These are phyloP conservation scores for Zygoascus flipseniorum DNA, from an alignment of 805 yeast genomes.

Conservation along the genomic window DNA sequence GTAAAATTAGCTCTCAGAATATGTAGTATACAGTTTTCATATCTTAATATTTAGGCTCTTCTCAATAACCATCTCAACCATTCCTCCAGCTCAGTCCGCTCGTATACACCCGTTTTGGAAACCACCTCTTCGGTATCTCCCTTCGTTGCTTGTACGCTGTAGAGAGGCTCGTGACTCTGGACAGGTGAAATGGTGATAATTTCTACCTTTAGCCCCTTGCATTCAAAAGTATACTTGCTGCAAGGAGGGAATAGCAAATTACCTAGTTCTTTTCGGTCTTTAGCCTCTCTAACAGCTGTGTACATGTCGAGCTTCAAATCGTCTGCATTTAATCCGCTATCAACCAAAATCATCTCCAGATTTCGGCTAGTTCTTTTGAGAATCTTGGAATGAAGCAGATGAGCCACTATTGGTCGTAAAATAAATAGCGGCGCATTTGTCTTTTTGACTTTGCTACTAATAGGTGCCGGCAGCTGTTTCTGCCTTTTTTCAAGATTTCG, in stretches of 20 bases:
- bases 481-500: conserved; percentile 32
- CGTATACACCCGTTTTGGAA: conserved; percentile 23
- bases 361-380: conserved; percentile 16
- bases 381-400: conserved; percentile 21
- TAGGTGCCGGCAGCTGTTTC: not conserved
- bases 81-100: conserved; percentile 28
- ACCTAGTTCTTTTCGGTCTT: conserved; percentile 13
- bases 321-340: conserved; percentile 8
- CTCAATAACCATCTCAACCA: conserved; percentile 28
- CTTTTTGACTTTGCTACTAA: not conserved
- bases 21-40: not conserved
- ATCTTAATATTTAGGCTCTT: not conserved
- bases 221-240: conserved; percentile 11
- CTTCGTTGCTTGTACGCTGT: conserved; percentile 12
- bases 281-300: conserved; percentile 2
- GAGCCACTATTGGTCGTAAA: conserved; percentile 28
- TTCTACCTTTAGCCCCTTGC: conserved; percentile 8
- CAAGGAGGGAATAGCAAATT: conserved; percentile 17
- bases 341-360: conserved; percentile 16
- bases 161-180: conserved; percentile 19
- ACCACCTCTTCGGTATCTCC: conserved; percentile 4
- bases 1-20: no score
- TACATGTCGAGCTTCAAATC: conserved; percentile 10
- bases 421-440: conserved; percentile 15
- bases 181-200: conserved; percentile 20